These are phyloP conservation scores for Quercus suber DNA, from an alignment of 306 rosid species.

Conservation along the genomic window DNA sequence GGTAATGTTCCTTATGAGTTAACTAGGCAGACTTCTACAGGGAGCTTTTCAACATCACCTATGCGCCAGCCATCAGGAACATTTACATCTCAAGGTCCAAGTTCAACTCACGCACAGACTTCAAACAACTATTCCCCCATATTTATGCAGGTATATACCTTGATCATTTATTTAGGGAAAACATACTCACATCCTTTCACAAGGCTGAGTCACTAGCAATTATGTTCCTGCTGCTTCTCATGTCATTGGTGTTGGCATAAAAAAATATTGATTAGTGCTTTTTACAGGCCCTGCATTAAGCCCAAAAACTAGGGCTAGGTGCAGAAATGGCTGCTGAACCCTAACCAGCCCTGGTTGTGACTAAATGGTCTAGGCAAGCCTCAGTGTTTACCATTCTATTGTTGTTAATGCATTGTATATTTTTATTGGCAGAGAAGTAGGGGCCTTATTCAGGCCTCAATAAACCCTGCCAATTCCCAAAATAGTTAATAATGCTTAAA, in stretches of 20 bases:
- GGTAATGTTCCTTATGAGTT: slow-evolving; percentile 63
- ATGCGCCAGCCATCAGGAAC: slow-evolving; percentile 73
- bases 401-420: background rate
- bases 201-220: background rate
- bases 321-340: background rate
- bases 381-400: background rate
- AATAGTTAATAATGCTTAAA: background rate
- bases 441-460: background rate
- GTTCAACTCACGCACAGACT: slow-evolving; percentile 65
- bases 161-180: background rate
- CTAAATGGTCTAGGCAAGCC: background rate
- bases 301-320: background rate
- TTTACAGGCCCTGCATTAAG: background rate
- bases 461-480: background rate
- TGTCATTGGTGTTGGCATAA: background rate
- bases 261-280: background rate
- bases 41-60: slow-evolving; percentile 61
- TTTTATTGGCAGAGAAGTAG: background rate
- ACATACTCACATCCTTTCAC: background rate
- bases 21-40: slow-evolving; percentile 70
- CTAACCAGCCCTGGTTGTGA: background rate
- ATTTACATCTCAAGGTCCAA: slow-evolving; percentile 50
- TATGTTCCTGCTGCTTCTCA: background rate
- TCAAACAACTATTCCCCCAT: slow-evolving; percentile 82
- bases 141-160: slow-evolving; percentile 78